Base-by-base conservation (phyloP, 1,284 basidiomycete species). In the Ceratobasidium papillatum region DNA sequence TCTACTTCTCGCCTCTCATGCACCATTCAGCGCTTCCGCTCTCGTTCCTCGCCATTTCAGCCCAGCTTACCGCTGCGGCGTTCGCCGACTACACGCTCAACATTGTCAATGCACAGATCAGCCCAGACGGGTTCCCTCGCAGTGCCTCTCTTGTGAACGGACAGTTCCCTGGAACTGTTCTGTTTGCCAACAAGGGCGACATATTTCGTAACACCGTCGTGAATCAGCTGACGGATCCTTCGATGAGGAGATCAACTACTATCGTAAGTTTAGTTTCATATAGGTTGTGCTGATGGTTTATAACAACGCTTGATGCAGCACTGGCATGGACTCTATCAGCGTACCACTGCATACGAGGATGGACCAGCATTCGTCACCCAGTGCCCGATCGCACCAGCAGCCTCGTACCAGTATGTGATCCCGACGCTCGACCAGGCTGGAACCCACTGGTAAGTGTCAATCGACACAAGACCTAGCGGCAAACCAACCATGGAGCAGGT, bases 311-410 rank as follows among this genome's bases (percentile, higher is more conserved):
- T 22, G 2, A 12, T 78, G 0, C 74, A 82, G n/a, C 81, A 82
- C 75, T 81, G 79, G 81, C 82, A 82, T 58, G 81, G 80, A 1
- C 77, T 80, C 43, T 77, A 74, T 27, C 79, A 80, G 74, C 76
- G 77, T 43, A 78, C 83, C 79, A 79, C 78, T 75, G 64, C 79
- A 78, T 73, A 82, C 27, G 69, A 72, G 41, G 69, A 72, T 32
- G 69, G 69, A 0, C 69, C 69, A 14, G 69, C 69, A 3, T 82
- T 82, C 56, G 83, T 87, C 12, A 84, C 81, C 38, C 85, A 87
- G 76, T 89, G 88, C 77, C 86, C 87, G 0, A 87, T 89, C 74
- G 82, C 83, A 1, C 80, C 85, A 0, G 82, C 82, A 0, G 77
- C 81, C 25, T 82, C 82, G 9, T 89, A 87, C 81, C 81, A 84